phyloP scores from a whole-genome alignment of 306 rosid species.

The Inga oerstediana region DNA sequence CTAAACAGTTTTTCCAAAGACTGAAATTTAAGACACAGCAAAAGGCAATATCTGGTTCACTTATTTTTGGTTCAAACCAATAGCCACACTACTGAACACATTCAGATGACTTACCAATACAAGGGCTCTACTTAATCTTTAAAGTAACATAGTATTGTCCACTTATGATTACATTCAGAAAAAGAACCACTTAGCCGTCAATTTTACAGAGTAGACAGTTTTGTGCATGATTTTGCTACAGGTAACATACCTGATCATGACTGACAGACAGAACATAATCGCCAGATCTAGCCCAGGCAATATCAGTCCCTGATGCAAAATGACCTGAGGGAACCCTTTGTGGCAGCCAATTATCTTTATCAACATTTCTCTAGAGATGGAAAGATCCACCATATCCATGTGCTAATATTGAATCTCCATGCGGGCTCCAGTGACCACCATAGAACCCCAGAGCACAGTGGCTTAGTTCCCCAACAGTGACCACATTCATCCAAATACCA shows the following conservation, averaged over 20 bases:
- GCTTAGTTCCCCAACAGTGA: constrained; percentile 93
- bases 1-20: not conserved
- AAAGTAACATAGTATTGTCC: not conserved
- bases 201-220: not conserved
- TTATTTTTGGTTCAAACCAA: not conserved
- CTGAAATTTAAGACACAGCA: not conserved
- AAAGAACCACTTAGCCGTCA: not conserved
- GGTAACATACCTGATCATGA: constrained; percentile 83
- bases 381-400: constrained; percentile 98
- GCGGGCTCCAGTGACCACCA: constrained; percentile 96
- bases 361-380: constrained; percentile 93
- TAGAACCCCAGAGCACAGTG: constrained; percentile 97
- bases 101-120: not conserved
- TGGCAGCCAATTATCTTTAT: constrained; percentile 76
- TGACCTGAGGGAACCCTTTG: constrained; percentile 99
- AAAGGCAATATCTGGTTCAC: not conserved
- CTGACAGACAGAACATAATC: constrained; percentile 83
- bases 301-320: constrained; percentile 81
- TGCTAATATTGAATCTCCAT: constrained; percentile 84
- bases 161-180: not conserved
- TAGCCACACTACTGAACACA: not conserved
- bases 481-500: constrained; percentile 99
- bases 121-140: not conserved
- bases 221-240: not conserved
- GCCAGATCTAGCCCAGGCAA: constrained; percentile 83